Evolutionary conservation across 2,329 filamentous ascomycete species (phyloP), one percentile per base, ranked within the genome.

Genomic region (Akanthomyces uredinophilus): DNA sequence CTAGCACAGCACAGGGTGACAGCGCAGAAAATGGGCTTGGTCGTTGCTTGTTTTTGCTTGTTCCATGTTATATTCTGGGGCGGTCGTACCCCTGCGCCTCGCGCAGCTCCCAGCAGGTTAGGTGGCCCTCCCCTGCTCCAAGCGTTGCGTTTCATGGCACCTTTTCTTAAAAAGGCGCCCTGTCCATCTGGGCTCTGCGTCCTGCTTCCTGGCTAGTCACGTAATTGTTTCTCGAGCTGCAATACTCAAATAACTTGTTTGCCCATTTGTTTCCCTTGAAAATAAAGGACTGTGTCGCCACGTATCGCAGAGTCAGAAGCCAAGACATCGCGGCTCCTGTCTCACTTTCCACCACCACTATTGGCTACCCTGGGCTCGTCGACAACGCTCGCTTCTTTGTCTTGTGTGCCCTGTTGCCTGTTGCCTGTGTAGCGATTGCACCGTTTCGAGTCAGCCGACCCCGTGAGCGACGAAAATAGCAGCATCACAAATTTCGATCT

Each of bases 161-260:
- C 5, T 53, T 60, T 22, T 51, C 29, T 60, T 60, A 53, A 60
- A 60, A 60, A 60, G 49, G 49, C 39, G 39, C 24, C 58, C 39
- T 24, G 35, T 43, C 50, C 50, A 14, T 54, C 58, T 16, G 14
- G n/a, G n/a, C n/a, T n/a, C 14, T 60, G 41, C 58, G n/a, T n/a
- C 5, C 50, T 60, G 50, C 22, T 5, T 60, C 8, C 20, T 22
- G 32, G 22, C 47, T 44, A 54, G 29, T 50, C 29, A 41, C 29
- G 41, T 47, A 60, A 60, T 60, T 47, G 41, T 22, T 35, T 54
- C 50, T 43, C 49, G 47, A 46, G 41, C 41, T 50, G 52, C 58
- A 47, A 47, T 5, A 20, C 8, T 4, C 13, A 10, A 39, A 39
- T 39, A 16, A 39, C 10, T 35, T 39, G 58, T 51, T 60, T 60